phyloP scores from a whole-genome alignment of 2,329 filamentous ascomycete genomes.

The Pseudogymnoascus sp. region DNA sequence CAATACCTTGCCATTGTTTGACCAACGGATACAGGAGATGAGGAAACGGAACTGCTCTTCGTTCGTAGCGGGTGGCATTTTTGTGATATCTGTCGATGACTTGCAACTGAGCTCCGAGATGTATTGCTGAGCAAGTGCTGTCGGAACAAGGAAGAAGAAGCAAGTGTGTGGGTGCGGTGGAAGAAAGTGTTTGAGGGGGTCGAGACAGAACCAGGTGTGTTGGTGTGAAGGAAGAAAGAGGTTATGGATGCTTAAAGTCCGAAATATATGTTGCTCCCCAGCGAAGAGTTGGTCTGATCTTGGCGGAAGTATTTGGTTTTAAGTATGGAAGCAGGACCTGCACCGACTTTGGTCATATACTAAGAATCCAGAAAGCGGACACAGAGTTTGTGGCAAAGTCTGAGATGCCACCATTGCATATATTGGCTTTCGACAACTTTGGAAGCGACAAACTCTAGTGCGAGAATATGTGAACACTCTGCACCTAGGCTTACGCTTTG shows the following conservation, averaged over 20 bases:
- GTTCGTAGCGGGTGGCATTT: constrained; percentile 42
- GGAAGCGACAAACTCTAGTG: neutral
- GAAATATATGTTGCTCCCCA: neutral
- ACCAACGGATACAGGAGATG: constrained; percentile 55
- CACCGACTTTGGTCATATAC: neutral
- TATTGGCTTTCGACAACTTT: neutral
- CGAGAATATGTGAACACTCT: neutral
- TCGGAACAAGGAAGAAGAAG: neutral
- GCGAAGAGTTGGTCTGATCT: neutral
- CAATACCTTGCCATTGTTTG: constrained; percentile 50
- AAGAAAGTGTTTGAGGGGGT: neutral
- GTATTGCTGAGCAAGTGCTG: neutral
- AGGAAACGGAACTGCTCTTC: constrained; percentile 58
- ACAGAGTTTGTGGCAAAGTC: neutral
- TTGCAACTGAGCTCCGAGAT: neutral
- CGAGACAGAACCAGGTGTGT: neutral
- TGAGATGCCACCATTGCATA: neutral
- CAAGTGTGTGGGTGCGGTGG: neutral
- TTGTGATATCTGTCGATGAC: constrained; percentile 17
- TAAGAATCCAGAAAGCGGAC: neutral
- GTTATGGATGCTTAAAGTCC: neutral
- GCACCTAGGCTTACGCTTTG: neutral
- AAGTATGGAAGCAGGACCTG: neutral
- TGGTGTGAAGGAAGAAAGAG: neutral
- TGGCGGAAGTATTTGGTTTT: neutral